Conservation (phyloP, 371 early-diverging fungal genomes). For the Gilbertella persicaria region DNA sequence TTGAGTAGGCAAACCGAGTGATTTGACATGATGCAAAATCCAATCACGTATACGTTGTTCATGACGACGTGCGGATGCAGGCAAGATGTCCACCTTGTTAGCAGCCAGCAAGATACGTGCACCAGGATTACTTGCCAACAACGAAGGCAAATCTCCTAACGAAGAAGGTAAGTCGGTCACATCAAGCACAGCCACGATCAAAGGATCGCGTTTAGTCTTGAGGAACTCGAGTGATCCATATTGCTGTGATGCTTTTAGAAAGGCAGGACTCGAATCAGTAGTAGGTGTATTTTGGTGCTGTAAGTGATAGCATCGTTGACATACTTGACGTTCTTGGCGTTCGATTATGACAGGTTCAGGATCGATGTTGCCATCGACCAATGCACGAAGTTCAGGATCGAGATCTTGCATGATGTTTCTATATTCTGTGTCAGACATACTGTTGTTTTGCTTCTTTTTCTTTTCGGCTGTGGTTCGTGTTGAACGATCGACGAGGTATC, state of each 20-base stretch:
- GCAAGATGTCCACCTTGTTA: slow-evolving; percentile 72
- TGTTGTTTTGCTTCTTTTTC: slow-evolving; percentile 19
- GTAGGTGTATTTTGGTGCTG: slow-evolving; percentile 48
- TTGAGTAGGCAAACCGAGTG: slow-evolving; percentile 36
- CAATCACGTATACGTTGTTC: slow-evolving; percentile 58
- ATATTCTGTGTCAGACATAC: slow-evolving; percentile 46
- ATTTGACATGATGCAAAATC: slow-evolving; percentile 50
- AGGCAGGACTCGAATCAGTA: slow-evolving; percentile 39
- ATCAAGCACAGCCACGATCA: slow-evolving; percentile 65
- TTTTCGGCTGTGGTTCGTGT: slow-evolving; percentile 5
- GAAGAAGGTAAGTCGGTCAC: slow-evolving; percentile 68
- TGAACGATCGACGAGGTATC: slow-evolving; percentile 46
- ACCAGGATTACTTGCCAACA: slow-evolving; percentile 42
- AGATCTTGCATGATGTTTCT: slow-evolving; percentile 20
- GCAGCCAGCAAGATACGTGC: slow-evolving; percentile 62
- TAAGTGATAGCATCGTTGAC: slow-evolving; percentile 64
- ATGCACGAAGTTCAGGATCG: slow-evolving; percentile 39
- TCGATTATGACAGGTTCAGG: slow-evolving; percentile 9
- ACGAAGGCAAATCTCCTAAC: slow-evolving; percentile 45
- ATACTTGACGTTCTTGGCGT: slow-evolving; percentile 41
- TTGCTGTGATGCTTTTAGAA: slow-evolving; percentile 55
- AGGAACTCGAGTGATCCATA: slow-evolving; percentile 58
- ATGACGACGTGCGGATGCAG: slow-evolving; percentile 46
- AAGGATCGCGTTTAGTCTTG: slow-evolving; percentile 50
- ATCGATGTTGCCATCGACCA: slow-evolving; percentile 28